A percentile compares a stretch with the other conserved stretches of the same genome.
phyloP scores from a whole-genome alignment of 129 eudicot species.

The Artemisia tridentata region DNA sequence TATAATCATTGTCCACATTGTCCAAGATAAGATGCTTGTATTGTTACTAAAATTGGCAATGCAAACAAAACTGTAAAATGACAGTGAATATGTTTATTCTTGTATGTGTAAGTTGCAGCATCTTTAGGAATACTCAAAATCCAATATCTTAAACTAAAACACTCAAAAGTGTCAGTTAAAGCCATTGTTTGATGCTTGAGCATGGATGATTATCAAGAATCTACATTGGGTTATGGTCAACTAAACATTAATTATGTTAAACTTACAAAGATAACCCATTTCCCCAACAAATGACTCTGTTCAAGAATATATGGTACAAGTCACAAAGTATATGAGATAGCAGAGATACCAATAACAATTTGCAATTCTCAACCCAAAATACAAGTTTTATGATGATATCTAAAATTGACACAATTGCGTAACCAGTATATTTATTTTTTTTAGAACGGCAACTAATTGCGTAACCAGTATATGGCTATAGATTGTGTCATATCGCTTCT shows the following conservation, averaged over 20 bases:
- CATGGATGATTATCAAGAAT: conserved; percentile 29
- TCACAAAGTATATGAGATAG: no score
- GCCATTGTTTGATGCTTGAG: conserved; percentile 11
- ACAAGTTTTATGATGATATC: background rate
- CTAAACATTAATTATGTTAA: conserved; percentile 14
- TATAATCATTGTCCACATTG: conserved; percentile 20
- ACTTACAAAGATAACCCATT: background rate
- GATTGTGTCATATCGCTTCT: no score
- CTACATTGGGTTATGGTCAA: conserved; percentile 34
- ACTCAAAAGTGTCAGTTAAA: conserved; percentile 21
- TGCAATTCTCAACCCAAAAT: background rate
- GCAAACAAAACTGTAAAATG: conserved; percentile 29
- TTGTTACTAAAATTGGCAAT: conserved; percentile 21
- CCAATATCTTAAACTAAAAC: conserved; percentile 23
- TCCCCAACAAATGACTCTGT: conserved; percentile 17
- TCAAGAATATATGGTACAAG: conserved; percentile 19
- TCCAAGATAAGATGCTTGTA: conserved; percentile 13
- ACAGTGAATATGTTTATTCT: conserved; percentile 30
- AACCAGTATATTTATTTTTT: no score
- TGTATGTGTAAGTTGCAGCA: conserved; percentile 25
- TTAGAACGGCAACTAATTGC: no score
- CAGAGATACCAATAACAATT: conserved; percentile 4
- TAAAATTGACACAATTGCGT: background rate
- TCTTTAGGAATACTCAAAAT: conserved; percentile 33
- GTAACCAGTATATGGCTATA: no score